Percentiles rank a stretch among this genome's conserved stretches.
Evolutionary conservation across 2,329 filamentous ascomycete species (phyloP).

Genomic region (Fusarium sp.): DNA sequence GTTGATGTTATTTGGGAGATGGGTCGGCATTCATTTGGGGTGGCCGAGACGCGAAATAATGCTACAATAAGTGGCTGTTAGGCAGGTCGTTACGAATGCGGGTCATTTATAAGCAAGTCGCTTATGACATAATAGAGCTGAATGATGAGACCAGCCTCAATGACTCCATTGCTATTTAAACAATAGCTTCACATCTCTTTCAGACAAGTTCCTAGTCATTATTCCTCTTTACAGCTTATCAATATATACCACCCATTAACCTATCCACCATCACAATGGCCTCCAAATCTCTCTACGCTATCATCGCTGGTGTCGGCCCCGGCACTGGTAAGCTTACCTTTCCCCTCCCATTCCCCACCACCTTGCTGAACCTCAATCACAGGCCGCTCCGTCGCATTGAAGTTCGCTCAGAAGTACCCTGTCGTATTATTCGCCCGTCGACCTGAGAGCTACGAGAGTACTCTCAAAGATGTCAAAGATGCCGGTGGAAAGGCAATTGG

Average conservation of each 20-base stretch:
- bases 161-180: not conserved
- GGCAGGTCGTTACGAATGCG: not conserved
- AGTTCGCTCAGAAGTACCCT: slow-evolving; percentile 74
- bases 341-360: slow-evolving; percentile 10
- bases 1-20: not conserved
- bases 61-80: not conserved
- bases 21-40: not conserved
- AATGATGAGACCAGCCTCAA: slow-evolving; percentile 12
- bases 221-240: not conserved
- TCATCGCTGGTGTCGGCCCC: slow-evolving; percentile 79
- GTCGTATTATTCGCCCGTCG: slow-evolving; percentile 81
- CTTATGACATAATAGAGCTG: slow-evolving; percentile 34
- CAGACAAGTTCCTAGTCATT: too few relatives aligned
- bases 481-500: slow-evolving; percentile 78
- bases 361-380: not conserved
- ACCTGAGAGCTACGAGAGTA: slow-evolving; percentile 72
- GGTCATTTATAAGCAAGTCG: slow-evolving; percentile 35
- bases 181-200: not conserved
- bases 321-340: slow-evolving; percentile 64
- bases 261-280: slow-evolving; percentile 16
- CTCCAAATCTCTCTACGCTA: slow-evolving; percentile 66
- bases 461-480: slow-evolving; percentile 76
- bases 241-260: not conserved
- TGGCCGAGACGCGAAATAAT: not conserved
- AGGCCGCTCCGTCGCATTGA: slow-evolving; percentile 65